Evolutionary conservation across 768 basidiomycete genomes (phyloP).

Genomic region (Pleurotus platypus): DNA sequence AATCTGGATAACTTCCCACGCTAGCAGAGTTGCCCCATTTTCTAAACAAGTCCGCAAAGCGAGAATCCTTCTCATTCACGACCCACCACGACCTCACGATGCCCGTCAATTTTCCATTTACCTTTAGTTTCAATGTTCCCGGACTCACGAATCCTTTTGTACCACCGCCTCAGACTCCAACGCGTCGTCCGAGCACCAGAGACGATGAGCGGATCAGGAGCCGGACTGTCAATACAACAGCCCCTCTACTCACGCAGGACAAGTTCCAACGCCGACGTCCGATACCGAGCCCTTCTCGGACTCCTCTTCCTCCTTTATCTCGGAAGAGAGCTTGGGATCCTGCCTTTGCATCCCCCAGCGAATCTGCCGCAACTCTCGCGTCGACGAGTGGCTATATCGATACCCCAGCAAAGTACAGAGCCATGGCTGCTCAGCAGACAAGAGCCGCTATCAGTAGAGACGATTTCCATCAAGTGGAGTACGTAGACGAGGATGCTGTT

Average conservation of each 20-base stretch:
- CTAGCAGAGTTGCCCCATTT: background rate
- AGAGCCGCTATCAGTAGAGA: slow-evolving; percentile 29
- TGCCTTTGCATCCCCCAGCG: slow-evolving; percentile 50
- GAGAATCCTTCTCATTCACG: background rate
- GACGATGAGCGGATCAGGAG: slow-evolving; percentile 17
- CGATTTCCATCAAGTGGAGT: slow-evolving; percentile 26
- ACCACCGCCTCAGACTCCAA: slow-evolving; percentile 12
- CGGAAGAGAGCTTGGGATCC: slow-evolving; percentile 78
- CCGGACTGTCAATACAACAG: slow-evolving; percentile 21
- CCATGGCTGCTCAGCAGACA: slow-evolving; percentile 34
- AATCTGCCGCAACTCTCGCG: slow-evolving; percentile 45
- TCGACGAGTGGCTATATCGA: slow-evolving; percentile 66
- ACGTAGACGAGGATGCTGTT: slow-evolving; percentile 19
- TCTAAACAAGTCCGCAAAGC: background rate
- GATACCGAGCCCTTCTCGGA: slow-evolving; percentile 30
- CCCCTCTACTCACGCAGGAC: slow-evolving; percentile 17
- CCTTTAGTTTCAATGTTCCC: slow-evolving; percentile 64
- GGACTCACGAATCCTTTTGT: slow-evolving; percentile 65
- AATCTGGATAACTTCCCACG: background rate
- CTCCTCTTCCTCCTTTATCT: slow-evolving; percentile 34
- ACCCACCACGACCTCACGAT: slow-evolving; percentile 6
- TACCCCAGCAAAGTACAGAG: slow-evolving; percentile 62
- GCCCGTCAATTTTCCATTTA: slow-evolving; percentile 53
- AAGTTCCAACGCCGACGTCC: slow-evolving; percentile 19
- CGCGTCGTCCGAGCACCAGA: background rate